Evolutionary conservation across 2,329 filamentous ascomycete species (phyloP).

Genomic region (Macrophomina phaseolina): DNA sequence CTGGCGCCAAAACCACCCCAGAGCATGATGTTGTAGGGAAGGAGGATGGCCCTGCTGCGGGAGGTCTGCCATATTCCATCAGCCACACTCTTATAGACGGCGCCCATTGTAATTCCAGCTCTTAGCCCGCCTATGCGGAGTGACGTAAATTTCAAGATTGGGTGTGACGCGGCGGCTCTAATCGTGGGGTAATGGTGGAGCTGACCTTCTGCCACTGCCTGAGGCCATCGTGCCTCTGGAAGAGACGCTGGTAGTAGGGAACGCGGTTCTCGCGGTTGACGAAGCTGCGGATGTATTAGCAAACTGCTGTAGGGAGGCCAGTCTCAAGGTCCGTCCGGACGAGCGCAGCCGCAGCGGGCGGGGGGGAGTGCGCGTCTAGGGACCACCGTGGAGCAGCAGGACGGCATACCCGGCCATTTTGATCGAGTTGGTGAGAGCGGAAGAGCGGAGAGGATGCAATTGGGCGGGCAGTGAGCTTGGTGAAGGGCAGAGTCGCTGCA

Average conservation of each 20-base stretch:
- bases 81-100: neutral
- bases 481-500: slow-evolving; percentile 4
- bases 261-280: slow-evolving; percentile 79
- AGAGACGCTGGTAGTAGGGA: slow-evolving; percentile 74
- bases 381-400: neutral
- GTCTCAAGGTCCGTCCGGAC: slow-evolving; percentile 2
- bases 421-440: slow-evolving; percentile 17
- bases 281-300: slow-evolving; percentile 47
- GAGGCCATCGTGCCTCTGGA: slow-evolving; percentile 74
- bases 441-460: slow-evolving; percentile 24
- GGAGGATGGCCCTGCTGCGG: slow-evolving; percentile 68
- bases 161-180: neutral
- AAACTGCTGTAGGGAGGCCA: slow-evolving; percentile 21
- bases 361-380: neutral
- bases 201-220: slow-evolving; percentile 79
- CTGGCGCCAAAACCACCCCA: slow-evolving; percentile 64
- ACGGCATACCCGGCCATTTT: slow-evolving; percentile 26
- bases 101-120: neutral
- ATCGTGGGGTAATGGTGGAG: neutral
- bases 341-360: neutral
- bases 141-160: slow-evolving; percentile 6
- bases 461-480: slow-evolving; percentile 24
- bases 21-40: slow-evolving; percentile 70
- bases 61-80: slow-evolving; percentile 57
- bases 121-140: neutral